Percentiles rank a stretch among this genome's conserved stretches.
Conservation (phyloP, 495 filamentous ascomycete species). For the Daldinia bambusicola region DNA sequence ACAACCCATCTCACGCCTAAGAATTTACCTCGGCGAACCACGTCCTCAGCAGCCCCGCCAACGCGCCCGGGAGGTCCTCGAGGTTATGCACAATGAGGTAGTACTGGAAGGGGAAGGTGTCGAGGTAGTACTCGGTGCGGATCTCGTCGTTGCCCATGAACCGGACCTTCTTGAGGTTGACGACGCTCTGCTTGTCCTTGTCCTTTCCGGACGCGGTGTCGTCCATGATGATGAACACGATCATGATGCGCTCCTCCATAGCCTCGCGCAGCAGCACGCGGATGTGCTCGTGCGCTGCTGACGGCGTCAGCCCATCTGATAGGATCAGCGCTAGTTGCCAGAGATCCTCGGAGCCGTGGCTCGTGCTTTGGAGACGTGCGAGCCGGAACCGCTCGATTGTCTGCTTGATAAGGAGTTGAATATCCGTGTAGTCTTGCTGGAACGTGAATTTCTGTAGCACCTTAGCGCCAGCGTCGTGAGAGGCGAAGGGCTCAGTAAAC, state of each 20-base stretch:
- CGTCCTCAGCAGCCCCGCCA: conserved; percentile 88
- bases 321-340: conserved; percentile 97
- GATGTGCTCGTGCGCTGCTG: conserved; percentile 79
- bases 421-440: conserved; percentile 83
- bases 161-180: conserved; percentile 54
- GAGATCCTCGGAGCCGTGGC: conserved; percentile 75
- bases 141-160: conserved; percentile 54
- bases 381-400: conserved; percentile 84
- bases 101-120: conserved; percentile 95
- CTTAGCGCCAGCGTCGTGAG: conserved; percentile 80
- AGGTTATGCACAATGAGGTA: conserved; percentile 95
- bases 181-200: conserved; percentile 50
- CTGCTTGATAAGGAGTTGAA: conserved; percentile 76
- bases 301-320: conserved; percentile 89
- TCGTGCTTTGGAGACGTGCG: conserved; percentile 69
- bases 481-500: conserved; percentile 79
- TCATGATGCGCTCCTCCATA: conserved; percentile 94
- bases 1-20: conserved; percentile 24
- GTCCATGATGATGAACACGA: conserved; percentile 97
- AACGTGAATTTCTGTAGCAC: conserved; percentile 89
- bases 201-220: conserved; percentile 59
- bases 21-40: conserved; percentile 92
- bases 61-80: conserved; percentile 84
- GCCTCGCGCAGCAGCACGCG: conserved; percentile 83
- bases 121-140: conserved; percentile 87